Conservation (phyloP, 2,329 filamentous ascomycete species). For the Arthroderma sp. region DNA sequence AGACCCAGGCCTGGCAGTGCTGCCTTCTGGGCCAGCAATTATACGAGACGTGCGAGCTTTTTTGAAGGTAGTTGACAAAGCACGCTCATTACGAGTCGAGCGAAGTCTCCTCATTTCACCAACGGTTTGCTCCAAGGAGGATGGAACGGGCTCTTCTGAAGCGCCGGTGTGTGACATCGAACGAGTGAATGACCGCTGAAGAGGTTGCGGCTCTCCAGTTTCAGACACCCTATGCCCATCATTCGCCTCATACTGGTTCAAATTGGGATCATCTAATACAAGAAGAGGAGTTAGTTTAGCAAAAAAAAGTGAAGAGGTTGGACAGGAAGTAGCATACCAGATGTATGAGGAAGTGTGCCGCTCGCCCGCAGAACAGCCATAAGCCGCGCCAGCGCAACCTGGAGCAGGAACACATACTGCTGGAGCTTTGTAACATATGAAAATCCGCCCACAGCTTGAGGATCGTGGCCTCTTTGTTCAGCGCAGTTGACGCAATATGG, state of each 20-base stretch:
- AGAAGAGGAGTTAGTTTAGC: conserved; percentile 11
- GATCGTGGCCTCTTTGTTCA: conserved; percentile 34
- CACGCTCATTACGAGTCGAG: conserved; percentile 87
- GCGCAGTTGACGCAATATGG: conserved; percentile 60
- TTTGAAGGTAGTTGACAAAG: conserved; percentile 82
- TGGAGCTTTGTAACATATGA: conserved; percentile 70
- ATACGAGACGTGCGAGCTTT: conserved; percentile 83
- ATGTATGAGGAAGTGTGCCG: conserved; percentile 63
- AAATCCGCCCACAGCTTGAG: conserved; percentile 50
- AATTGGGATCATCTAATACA: conserved; percentile 51
- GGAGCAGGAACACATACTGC: conserved; percentile 86
- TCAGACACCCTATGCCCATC: conserved; percentile 47
- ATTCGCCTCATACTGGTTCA: conserved; percentile 52
- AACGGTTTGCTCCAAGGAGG: conserved; percentile 86
- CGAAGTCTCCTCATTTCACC: conserved; percentile 85
- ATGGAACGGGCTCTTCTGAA: conserved; percentile 47
- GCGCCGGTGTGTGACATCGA: conserved; percentile 62
- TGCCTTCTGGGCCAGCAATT: conserved; percentile 71
- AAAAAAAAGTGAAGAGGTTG: background rate
- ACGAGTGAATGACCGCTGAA: conserved; percentile 51
- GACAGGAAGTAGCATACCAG: conserved; percentile 35
- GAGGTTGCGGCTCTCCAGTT: conserved; percentile 36
- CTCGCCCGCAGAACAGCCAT: conserved; percentile 75
- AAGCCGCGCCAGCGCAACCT: conserved; percentile 79
- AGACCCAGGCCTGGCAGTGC: conserved; percentile 55